Evolutionary conservation across 768 basidiomycete species (phyloP), one percentile per base, ranked within the genome.

Genomic region (Stropharia rugosoannulata): DNA sequence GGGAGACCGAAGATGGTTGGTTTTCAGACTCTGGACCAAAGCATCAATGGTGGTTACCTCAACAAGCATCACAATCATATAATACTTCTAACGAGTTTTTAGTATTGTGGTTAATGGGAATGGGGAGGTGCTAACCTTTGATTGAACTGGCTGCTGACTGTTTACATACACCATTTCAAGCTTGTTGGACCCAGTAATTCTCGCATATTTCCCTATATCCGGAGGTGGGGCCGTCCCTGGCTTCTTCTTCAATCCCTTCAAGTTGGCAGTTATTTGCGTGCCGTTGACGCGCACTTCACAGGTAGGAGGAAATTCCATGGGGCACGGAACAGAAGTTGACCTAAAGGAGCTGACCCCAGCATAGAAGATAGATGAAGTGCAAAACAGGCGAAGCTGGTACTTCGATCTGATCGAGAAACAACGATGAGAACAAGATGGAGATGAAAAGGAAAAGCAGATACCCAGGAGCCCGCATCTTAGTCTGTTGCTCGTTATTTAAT

Each of bases 201-300:
- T 72, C 6, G 76, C 68, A 56, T 75, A 74, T 60, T 76, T 74
- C 38, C 73, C 72, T 35, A 82, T 62, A 67, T 94, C 88, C 1
- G 93, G 87, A 5, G 94, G 94, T n/a, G 94, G 93, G 1, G 93
- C 91, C 41, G 92, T 95, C 3, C 94, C 94, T 27, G 93, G 89
- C 63, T 91, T 95, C 78, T 97, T 97, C 80, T 97, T 97, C 67
- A 96, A 73, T 4, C 95, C 95, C 69, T 93, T 93, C 59, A 94
- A 70, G 68, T 88, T 95, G 37, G 87, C 91, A 16, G 75, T 75
- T 29, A 96, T 73, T 51, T 83, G 78, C 2, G 75, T 75, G 52
- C 74, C 78, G 69, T 97, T 96, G 38, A 95, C 83, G 65, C 92
- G 87, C 49, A 95, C 87, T 81, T 97, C 94, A 66, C 90, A 94